Conservation (phyloP, 2,329 filamentous ascomycete genomes). For the Hypoxylon sp. region DNA sequence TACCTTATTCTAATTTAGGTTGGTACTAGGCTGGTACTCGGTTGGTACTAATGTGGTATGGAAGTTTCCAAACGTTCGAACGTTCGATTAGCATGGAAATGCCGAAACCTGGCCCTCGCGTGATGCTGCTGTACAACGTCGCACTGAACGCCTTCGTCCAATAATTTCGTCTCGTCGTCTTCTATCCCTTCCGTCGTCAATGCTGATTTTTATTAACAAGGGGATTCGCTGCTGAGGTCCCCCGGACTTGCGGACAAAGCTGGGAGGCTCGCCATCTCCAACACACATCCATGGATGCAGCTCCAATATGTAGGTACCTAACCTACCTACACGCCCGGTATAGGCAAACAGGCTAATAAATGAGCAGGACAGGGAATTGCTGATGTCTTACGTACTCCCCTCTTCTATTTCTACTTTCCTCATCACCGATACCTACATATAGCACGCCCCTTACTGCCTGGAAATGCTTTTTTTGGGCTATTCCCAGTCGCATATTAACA, state of each 20-base stretch:
- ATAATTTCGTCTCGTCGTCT: slow-evolving; percentile 14
- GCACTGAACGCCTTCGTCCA: slow-evolving; percentile 10
- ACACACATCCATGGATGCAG: too few species aligned
- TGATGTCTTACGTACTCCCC: slow-evolving; percentile 2
- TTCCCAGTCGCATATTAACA: slow-evolving; percentile 12
- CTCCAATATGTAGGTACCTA: background rate
- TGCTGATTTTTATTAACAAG: background rate
- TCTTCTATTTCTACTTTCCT: slow-evolving; percentile 6
- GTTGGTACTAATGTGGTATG: background rate
- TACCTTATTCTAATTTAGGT: slow-evolving; percentile 16
- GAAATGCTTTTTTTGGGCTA: slow-evolving; percentile 8
- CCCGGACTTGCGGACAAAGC: slow-evolving; percentile 11
- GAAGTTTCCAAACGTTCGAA: slow-evolving; percentile 24
- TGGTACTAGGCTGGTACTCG: slow-evolving; percentile 2
- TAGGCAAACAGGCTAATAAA: slow-evolving; percentile 20
- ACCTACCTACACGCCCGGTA: background rate
- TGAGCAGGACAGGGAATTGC: slow-evolving; percentile 12
- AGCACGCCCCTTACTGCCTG: background rate
- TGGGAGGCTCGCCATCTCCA: background rate
- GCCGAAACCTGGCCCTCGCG: slow-evolving; percentile 28
- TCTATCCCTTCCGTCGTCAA: slow-evolving; percentile 2
- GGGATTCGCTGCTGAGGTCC: background rate
- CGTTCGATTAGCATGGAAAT: slow-evolving; percentile 19
- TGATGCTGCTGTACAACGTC: slow-evolving; percentile 32
- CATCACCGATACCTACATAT: background rate